Percentiles rank a stretch among this genome's conserved stretches.
Conservation (phyloP, 345 rosid genomes). For the Clausena lansium region DNA sequence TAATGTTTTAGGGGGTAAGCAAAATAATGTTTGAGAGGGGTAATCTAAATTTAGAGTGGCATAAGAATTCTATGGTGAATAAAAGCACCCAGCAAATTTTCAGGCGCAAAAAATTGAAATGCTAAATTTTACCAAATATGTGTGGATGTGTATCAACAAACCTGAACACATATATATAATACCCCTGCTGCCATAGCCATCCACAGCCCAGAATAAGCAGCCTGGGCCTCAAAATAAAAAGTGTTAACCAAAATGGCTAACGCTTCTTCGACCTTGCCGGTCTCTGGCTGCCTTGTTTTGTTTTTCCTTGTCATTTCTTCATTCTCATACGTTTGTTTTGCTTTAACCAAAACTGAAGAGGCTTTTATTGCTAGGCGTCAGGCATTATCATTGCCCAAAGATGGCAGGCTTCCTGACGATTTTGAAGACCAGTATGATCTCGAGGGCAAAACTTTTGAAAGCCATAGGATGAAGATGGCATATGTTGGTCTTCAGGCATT, state of each 20-base stretch:
- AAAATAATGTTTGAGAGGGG: background rate
- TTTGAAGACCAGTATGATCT: constrained; percentile 35
- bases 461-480: constrained; percentile 57
- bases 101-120: background rate
- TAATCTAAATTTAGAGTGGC: background rate
- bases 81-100: background rate
- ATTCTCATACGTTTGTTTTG: constrained; percentile 27
- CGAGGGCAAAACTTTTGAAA: constrained; percentile 35
- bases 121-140: too few relatives aligned
- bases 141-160: background rate
- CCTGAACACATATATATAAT: constrained; percentile 24
- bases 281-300: constrained; percentile 58
- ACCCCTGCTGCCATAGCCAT: constrained; percentile 9
- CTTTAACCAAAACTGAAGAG: constrained; percentile 53
- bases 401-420: constrained; percentile 29
- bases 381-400: constrained; percentile 44
- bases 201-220: constrained; percentile 46
- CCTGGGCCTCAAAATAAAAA: constrained; percentile 63
- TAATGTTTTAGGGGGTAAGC: too few relatives aligned
- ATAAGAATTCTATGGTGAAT: background rate
- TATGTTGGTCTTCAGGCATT: constrained; percentile 72
- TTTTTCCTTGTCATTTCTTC: constrained; percentile 26
- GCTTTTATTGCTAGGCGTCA: constrained; percentile 61
- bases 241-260: constrained; percentile 29
- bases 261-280: constrained; percentile 22